phyloP scores from a whole-genome alignment of 345 rosid species.

The Hibiscus syriacus region DNA sequence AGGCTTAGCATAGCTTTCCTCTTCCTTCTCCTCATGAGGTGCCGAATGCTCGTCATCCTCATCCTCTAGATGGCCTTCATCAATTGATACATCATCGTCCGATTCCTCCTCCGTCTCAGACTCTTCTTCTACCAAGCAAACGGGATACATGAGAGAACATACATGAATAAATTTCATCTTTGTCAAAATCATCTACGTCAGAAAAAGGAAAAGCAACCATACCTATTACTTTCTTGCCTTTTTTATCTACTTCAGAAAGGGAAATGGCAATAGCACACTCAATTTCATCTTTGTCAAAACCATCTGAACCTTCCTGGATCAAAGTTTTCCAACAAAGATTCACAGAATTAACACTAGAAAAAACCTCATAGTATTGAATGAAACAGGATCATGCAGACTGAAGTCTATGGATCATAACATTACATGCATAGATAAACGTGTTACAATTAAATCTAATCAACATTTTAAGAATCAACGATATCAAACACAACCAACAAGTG shows the following conservation, averaged over 20 bases:
- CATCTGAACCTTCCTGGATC: slow-evolving; percentile 68
- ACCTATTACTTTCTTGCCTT: slow-evolving; percentile 82
- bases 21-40: slow-evolving; percentile 29
- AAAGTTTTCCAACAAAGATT: slow-evolving; percentile 11
- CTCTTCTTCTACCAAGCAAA: slow-evolving; percentile 31
- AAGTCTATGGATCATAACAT: not conserved
- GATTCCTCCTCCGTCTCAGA: slow-evolving; percentile 38
- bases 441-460: not conserved
- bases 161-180: not conserved
- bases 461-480: not conserved
- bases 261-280: slow-evolving; percentile 81
- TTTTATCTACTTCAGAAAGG: slow-evolving; percentile 59
- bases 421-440: not conserved
- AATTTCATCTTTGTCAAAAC: slow-evolving; percentile 70
- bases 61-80: slow-evolving; percentile 30
- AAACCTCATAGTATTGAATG: not conserved
- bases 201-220: slow-evolving; percentile 15
- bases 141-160: slow-evolving; percentile 5
- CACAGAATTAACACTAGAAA: not conserved
- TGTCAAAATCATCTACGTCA: too few relatives aligned
- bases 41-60: slow-evolving; percentile 35
- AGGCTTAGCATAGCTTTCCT: slow-evolving; percentile 24
- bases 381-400: not conserved
- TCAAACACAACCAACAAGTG: not conserved
- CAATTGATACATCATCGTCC: slow-evolving; percentile 32